Evolutionary conservation across 2,329 filamentous ascomycete species (phyloP).

Genomic region (Ophiostoma sp.): DNA sequence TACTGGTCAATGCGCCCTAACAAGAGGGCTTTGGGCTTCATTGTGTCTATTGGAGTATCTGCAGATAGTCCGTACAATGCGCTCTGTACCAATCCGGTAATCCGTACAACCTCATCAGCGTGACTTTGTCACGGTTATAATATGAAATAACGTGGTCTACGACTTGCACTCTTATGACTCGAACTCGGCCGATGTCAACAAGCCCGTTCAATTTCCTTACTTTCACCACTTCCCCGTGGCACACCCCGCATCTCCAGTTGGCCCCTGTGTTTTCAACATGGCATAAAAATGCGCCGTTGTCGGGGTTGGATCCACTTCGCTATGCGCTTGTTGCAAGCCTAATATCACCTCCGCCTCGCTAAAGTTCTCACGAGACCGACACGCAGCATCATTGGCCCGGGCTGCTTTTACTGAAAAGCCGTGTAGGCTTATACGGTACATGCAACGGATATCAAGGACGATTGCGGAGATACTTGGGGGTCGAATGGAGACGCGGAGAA

Average conservation of each 20-base stretch:
- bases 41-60: background rate
- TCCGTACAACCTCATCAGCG: background rate
- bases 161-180: background rate
- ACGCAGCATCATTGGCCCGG: constrained; percentile 4
- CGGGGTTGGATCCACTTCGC: background rate
- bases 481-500: too few relatives aligned
- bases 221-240: background rate
- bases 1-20: constrained; percentile 9
- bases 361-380: background rate
- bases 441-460: background rate
- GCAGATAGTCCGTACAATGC: background rate
- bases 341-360: background rate
- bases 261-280: background rate
- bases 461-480: too few relatives aligned
- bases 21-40: constrained; percentile 10
- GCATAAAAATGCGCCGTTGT: background rate
- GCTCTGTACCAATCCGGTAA: background rate
- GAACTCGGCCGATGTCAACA: background rate
- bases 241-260: constrained; percentile 5
- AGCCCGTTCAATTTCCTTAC: background rate
- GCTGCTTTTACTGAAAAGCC: background rate
- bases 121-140: background rate
- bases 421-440: background rate
- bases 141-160: background rate
- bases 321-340: background rate